phyloP scores from a whole-genome alignment of 495 filamentous ascomycete species.

The Stereocaulon alpinum region DNA sequence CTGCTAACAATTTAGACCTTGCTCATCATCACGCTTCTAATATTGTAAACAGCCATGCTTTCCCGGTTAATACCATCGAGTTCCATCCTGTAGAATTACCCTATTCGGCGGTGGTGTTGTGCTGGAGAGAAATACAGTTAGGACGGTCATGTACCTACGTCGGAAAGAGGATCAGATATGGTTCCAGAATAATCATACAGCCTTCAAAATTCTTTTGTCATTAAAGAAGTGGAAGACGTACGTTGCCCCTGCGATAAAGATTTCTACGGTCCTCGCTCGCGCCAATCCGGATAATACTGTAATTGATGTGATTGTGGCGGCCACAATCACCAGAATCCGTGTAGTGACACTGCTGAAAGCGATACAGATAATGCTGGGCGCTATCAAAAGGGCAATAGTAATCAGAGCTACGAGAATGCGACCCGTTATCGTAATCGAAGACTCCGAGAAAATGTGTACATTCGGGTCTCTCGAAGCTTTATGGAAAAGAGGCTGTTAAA shows the following conservation, averaged over 20 bases:
- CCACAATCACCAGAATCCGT: constrained; percentile 26
- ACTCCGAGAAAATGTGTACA: constrained; percentile 24
- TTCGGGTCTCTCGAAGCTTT: constrained; percentile 21
- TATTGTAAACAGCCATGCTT: no score
- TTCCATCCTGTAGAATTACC: no score
- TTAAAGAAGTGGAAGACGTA: no score
- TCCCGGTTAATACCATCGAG: no score
- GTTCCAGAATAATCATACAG: no score
- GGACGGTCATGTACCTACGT: no score
- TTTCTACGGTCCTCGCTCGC: constrained; percentile 16
- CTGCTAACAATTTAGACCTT: no score
- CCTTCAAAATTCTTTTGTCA: no score
- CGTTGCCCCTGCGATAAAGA: constrained; percentile 19
- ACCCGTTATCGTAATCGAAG: constrained; percentile 21
- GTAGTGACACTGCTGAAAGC: constrained; percentile 14
- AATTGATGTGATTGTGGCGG: constrained; percentile 18
- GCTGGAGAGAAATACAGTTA: no score
- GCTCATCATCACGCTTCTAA: no score
- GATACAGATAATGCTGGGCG: constrained; percentile 27
- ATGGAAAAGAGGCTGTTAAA: not conserved
- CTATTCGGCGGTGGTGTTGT: no score
- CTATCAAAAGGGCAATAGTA: constrained; percentile 26
- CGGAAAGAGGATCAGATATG: no score
- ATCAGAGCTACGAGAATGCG: constrained; percentile 22
- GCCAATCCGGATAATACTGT: constrained; percentile 13